phyloP scores from a whole-genome alignment of 352 stramenopile genomes.

The Phytophthora sojae region DNA sequence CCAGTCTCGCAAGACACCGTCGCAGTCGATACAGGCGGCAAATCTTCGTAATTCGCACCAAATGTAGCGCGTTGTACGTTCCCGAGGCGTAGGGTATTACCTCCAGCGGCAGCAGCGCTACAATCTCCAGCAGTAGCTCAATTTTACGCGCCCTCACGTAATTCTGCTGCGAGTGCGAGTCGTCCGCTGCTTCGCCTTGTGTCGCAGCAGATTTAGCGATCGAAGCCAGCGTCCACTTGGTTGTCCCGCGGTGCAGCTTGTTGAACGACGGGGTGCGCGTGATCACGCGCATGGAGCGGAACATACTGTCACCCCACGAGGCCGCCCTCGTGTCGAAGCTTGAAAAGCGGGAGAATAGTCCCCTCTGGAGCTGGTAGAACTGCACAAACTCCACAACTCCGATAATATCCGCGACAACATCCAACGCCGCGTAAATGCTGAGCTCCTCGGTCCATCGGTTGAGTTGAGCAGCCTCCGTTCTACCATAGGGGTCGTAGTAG shows the following conservation, averaged over 20 bases:
- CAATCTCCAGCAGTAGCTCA: slow-evolving; percentile 58
- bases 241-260: not conserved
- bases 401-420: slow-evolving; percentile 24
- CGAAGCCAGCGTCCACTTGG: slow-evolving; percentile 30
- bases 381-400: slow-evolving; percentile 21
- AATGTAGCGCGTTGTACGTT: slow-evolving; percentile 63
- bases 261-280: slow-evolving; percentile 21
- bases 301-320: not conserved
- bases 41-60: slow-evolving; percentile 69
- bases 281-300: not conserved
- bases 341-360: slow-evolving; percentile 7
- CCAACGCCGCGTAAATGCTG: slow-evolving; percentile 14
- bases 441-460: slow-evolving; percentile 26
- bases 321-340: slow-evolving; percentile 14
- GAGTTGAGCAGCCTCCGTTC: not conserved
- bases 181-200: not conserved
- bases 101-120: slow-evolving; percentile 64
- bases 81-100: slow-evolving; percentile 45
- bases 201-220: slow-evolving; percentile 2
- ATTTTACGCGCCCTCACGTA: slow-evolving; percentile 30
- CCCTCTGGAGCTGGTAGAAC: slow-evolving; percentile 21
- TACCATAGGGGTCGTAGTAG: slow-evolving; percentile 26
- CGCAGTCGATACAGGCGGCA: slow-evolving; percentile 58
- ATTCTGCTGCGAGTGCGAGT: slow-evolving; percentile 1
- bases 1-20: slow-evolving; percentile 47